Percentiles rank a stretch among this genome's conserved stretches.
phyloP scores from a whole-genome alignment of 257 asterid species.

The Plantago elongata region DNA sequence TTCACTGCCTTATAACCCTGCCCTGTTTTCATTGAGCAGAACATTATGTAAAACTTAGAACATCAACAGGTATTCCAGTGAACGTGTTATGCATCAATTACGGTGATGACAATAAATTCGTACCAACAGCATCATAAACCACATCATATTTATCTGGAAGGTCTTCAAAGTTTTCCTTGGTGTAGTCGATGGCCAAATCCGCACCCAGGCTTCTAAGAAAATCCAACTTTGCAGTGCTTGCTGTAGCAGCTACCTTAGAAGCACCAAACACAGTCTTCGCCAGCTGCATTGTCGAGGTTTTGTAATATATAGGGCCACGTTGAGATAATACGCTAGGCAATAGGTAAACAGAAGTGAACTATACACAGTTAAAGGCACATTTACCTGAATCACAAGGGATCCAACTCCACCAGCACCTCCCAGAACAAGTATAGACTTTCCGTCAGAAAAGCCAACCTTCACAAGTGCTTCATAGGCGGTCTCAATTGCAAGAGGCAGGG shows the following conservation, averaged over 20 bases:
- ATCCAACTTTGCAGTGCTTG: constrained; percentile 66
- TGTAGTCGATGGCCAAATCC: constrained; percentile 83
- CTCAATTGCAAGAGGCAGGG: constrained; percentile 84
- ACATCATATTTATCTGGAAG: constrained; percentile 68
- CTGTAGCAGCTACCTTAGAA: constrained; percentile 75
- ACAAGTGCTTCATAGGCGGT: constrained; percentile 87
- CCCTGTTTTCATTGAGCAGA: constrained; percentile 36
- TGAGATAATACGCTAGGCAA: no score
- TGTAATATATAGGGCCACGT: no score
- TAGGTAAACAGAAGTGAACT: no score
- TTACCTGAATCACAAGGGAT: constrained; percentile 78
- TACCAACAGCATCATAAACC: constrained; percentile 84
- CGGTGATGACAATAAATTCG: constrained; percentile 8
- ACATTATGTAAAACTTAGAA: background rate
- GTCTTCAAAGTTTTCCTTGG: constrained; percentile 70
- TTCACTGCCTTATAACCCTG: constrained; percentile 77
- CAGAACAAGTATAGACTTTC: constrained; percentile 77
- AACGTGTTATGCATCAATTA: background rate
- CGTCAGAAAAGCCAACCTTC: constrained; percentile 59
- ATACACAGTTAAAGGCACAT: no score
- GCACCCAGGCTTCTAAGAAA: constrained; percentile 70
- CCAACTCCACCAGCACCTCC: constrained; percentile 99
- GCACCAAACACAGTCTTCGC: constrained; percentile 89
- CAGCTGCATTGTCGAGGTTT: constrained; percentile 32
- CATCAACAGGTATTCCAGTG: background rate